These are phyloP conservation scores for Escovopsis sp. DNA, from an alignment of 2,329 filamentous ascomycete genomes.

Conservation along the genomic window DNA sequence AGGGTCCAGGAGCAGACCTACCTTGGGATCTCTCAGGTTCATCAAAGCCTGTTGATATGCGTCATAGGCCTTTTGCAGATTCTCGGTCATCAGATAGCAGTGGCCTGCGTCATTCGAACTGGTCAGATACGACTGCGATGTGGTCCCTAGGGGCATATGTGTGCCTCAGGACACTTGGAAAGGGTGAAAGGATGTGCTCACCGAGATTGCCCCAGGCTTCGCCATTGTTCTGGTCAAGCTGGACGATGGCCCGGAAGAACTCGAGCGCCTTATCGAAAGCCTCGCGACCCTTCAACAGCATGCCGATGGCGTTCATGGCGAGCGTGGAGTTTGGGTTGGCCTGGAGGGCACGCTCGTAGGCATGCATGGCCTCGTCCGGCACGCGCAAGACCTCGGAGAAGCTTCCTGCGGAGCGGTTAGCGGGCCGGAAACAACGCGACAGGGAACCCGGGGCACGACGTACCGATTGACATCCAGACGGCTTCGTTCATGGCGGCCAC, in stretches of 20 bases:
- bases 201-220: slow-evolving; percentile 94
- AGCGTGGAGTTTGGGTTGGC: slow-evolving; percentile 80
- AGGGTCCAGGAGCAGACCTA: slow-evolving; percentile 22
- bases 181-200: slow-evolving; percentile 36
- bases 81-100: slow-evolving; percentile 97
- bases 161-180: slow-evolving; percentile 1
- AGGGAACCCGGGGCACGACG: slow-evolving; percentile 12
- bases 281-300: slow-evolving; percentile 81
- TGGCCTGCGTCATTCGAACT: slow-evolving; percentile 46
- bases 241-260: slow-evolving; percentile 79
- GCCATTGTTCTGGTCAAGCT: slow-evolving; percentile 77
- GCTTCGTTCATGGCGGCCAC: slow-evolving; percentile 69
- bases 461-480: slow-evolving; percentile 90
- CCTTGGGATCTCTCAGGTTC: slow-evolving; percentile 85
- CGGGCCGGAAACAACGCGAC: not conserved
- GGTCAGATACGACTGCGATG: slow-evolving; percentile 3
- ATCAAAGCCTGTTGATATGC: slow-evolving; percentile 94
- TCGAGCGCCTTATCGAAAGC: slow-evolving; percentile 90
- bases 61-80: slow-evolving; percentile 89
- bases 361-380: slow-evolving; percentile 73
- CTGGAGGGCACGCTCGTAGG: slow-evolving; percentile 79
- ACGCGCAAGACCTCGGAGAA: slow-evolving; percentile 80
- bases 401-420: slow-evolving; percentile 43
- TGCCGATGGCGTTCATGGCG: slow-evolving; percentile 88
- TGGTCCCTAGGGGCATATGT: too few relatives aligned